Evolutionary conservation across 805 yeast species (phyloP), one percentile per base, ranked within the genome.

Genomic region (Sugiyamaella smithiae): DNA sequence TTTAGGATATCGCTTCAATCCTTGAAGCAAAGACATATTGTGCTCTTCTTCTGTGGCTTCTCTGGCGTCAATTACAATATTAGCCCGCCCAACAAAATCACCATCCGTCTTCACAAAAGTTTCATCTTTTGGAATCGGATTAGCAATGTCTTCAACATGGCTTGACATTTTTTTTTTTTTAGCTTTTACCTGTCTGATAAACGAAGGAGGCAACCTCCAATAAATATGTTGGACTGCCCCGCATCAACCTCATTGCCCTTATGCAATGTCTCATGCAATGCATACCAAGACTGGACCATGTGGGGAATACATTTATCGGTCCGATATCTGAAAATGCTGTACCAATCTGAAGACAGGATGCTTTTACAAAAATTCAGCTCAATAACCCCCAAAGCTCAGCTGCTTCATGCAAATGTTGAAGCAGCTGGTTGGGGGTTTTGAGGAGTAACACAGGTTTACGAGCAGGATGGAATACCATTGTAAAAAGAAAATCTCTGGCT

Each of bases 1-100:
- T 46, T 62, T 66, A 14, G 75, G 76, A 55, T 72, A 72, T 31
- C 16, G 12, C 32, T 29, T 41, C 26, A 50, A 7, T 31, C 72
- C 77, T 45, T 68, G 63, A 19, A 47, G 14, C 9, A 64, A 43
- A 4, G 64, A 41, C 64, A 66, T 60, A 9, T 43, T 32, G 47
- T 62, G 65, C 45, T 66, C 69, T 23, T 20, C 40, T 3, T 35
- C 45, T 12, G 57, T 45, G 24, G 58, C 58, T 8, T 46, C 48
- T 20, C 41, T 28, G 29, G 57, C 55, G 14, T 48, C 57, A 1
- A 12, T 44, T 14, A 24, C 73, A 74, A 51, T 19, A 35, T 35
- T 35, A 12, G 38, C 22, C 7, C 22, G 19, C 11, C 38, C 20
- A 19, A 35, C 16, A 35, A 9, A 16, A 19, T 35, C 20, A n/a